phyloP scores from a whole-genome alignment of 192 early-diverging fungal genomes.

The Spinellus fusiger region DNA sequence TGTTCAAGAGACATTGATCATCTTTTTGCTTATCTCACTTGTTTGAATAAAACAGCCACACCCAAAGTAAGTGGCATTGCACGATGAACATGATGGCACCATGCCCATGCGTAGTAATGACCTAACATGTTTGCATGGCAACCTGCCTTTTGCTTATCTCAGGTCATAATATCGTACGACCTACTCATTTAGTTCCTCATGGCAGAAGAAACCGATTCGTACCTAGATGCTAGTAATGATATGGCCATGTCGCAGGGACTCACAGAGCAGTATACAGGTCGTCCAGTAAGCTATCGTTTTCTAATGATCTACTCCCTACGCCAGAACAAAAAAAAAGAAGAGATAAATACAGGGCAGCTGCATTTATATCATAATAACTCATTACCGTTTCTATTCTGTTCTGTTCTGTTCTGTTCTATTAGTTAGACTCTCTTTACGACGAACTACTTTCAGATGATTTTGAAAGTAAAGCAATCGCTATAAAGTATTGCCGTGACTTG shows the following conservation, averaged over 20 bases:
- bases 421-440: conserved; percentile 15
- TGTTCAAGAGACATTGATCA: too few relatives aligned
- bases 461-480: conserved; percentile 28
- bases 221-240: not conserved
- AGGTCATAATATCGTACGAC: not conserved
- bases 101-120: too few relatives aligned
- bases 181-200: not conserved
- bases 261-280: not conserved
- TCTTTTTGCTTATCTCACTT: too few relatives aligned
- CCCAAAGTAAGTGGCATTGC: too few relatives aligned
- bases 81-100: too few relatives aligned
- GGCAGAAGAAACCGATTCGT: not conserved
- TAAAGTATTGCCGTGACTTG: conserved; percentile 38
- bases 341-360: too few relatives aligned
- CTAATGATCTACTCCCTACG: too few relatives aligned
- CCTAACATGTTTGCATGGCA: too few relatives aligned
- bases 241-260: not conserved
- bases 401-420: not conserved
- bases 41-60: too few relatives aligned
- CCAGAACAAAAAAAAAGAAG: too few relatives aligned
- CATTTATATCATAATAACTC: not conserved
- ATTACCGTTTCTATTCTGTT: not conserved
- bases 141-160: not conserved
- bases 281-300: not conserved
- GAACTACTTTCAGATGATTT: conserved; percentile 9